Percentiles rank a stretch among this genome's conserved stretches.
Evolutionary conservation across 148 eudicot genomes (phyloP).

Genomic region (Silene uniflora): DNA sequence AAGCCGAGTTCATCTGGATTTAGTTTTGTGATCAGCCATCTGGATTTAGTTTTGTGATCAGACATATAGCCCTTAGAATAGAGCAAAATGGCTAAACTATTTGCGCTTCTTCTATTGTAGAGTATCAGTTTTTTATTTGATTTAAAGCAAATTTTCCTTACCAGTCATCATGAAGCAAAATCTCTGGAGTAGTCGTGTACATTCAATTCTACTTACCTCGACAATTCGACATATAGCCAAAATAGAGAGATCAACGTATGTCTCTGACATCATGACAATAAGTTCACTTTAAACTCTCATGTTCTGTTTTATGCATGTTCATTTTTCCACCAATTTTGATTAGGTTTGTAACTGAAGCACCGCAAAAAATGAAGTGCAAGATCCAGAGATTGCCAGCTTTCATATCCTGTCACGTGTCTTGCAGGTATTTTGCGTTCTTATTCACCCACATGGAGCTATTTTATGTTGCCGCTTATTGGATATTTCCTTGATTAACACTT

Average conservation of each 20-base stretch:
- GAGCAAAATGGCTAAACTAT: too few species aligned
- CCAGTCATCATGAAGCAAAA: too few species aligned
- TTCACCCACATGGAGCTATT: slow-evolving; percentile 1
- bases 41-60: too few species aligned
- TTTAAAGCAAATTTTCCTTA: too few species aligned
- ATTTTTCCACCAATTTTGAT: slow-evolving; percentile 13
- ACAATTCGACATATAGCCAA: slow-evolving; percentile 60
- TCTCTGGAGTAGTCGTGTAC: too few species aligned
- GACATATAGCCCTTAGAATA: too few species aligned
- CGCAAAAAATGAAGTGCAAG: slow-evolving; percentile 86
- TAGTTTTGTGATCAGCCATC: not conserved
- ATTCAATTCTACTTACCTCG: too few species aligned
- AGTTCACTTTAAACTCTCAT: not conserved
- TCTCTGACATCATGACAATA: slow-evolving; percentile 8
- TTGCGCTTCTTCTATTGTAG: too few species aligned
- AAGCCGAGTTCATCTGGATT: not conserved
- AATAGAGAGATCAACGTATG: slow-evolving; percentile 87
- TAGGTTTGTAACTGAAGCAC: slow-evolving; percentile 79
- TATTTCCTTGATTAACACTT: not conserved
- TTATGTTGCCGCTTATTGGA: not conserved
- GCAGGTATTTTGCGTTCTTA: slow-evolving; percentile 52
- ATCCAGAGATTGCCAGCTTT: slow-evolving; percentile 86
- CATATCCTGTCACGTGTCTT: slow-evolving; percentile 93
- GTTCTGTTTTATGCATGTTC: slow-evolving; percentile 1
- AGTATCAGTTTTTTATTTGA: too few species aligned